These are phyloP conservation scores for Ganoderma meredithae DNA, from an alignment of 1,284 basidiomycete genomes.

Conservation along the genomic window DNA sequence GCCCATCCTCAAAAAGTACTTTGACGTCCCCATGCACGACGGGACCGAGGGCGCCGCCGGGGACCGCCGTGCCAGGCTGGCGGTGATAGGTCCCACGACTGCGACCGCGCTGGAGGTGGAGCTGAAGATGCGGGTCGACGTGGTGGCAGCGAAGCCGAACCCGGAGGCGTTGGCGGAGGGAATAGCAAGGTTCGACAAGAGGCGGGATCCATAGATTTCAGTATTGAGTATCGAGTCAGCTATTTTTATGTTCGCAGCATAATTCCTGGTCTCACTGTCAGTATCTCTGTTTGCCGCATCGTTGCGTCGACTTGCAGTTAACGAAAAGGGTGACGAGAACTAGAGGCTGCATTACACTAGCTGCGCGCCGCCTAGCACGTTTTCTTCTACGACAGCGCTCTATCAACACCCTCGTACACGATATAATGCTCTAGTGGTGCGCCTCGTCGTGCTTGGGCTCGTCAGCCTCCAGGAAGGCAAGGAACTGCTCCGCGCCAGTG, in stretches of 20 bases:
- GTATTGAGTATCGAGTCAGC: not conserved
- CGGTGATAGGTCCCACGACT: slow-evolving; percentile 76
- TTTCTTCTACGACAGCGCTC: slow-evolving; percentile 21
- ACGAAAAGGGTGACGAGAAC: not conserved
- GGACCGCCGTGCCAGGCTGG: slow-evolving; percentile 46
- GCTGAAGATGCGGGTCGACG: slow-evolving; percentile 57
- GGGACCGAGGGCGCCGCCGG: not conserved
- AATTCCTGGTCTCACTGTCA: not conserved
- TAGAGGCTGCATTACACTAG: slow-evolving; percentile 29
- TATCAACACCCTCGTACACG: not conserved
- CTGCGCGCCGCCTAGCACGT: slow-evolving; percentile 24
- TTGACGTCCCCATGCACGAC: slow-evolving; percentile 40
- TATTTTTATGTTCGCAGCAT: not conserved
- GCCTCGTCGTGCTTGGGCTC: slow-evolving; percentile 60
- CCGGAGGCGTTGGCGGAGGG: slow-evolving; percentile 57
- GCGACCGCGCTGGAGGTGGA: slow-evolving; percentile 55
- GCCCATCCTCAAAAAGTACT: slow-evolving; percentile 57
- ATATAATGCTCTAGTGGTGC: slow-evolving; percentile 51
- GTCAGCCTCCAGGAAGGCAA: slow-evolving; percentile 65
- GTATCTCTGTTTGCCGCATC: too few species aligned
- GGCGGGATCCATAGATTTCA: not conserved
- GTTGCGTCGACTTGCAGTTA: too few species aligned
- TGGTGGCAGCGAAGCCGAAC: slow-evolving; percentile 60
- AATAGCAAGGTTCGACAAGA: slow-evolving; percentile 38
- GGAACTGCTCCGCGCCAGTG: slow-evolving; percentile 64